These are phyloP conservation scores for Oryza meridionalis DNA, from an alignment of 176 grass and related monocot species.

Conservation along the genomic window DNA sequence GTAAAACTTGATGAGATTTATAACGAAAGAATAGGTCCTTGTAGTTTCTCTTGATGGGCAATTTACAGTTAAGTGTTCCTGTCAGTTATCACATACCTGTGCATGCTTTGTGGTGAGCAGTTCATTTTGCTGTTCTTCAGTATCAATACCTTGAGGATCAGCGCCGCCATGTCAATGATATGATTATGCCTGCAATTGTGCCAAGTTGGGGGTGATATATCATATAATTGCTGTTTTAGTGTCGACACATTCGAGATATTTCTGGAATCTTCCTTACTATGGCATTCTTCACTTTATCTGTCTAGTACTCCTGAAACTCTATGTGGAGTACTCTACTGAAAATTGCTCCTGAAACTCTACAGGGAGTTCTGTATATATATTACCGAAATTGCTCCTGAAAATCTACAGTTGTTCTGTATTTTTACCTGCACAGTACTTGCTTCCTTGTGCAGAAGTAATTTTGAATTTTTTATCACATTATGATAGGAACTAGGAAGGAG, in stretches of 20 bases:
- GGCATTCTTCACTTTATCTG: conserved; percentile 18
- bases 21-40: conserved; percentile 9
- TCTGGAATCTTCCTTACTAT: conserved; percentile 39
- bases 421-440: not conserved
- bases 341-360: conserved; percentile 14
- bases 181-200: conserved; percentile 14
- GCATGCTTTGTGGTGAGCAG: conserved; percentile 16
- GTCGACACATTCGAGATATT: conserved; percentile 36
- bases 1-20: conserved; percentile 43
- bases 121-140: conserved; percentile 18
- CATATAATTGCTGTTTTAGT: not conserved
- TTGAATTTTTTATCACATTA: conserved; percentile 13
- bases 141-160: conserved; percentile 19
- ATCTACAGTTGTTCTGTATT: not conserved
- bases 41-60: conserved; percentile 9
- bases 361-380: not conserved
- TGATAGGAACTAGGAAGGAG: not conserved
- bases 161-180: not conserved
- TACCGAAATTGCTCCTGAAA: not conserved
- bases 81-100: conserved; percentile 33
- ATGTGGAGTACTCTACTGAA: not conserved
- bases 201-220: conserved; percentile 24
- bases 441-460: not conserved
- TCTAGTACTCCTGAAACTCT: conserved; percentile 14
- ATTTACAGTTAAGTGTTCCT: conserved; percentile 38